Conservation (phyloP, 2,329 filamentous ascomycete species). For the Monosporascus sp. region DNA sequence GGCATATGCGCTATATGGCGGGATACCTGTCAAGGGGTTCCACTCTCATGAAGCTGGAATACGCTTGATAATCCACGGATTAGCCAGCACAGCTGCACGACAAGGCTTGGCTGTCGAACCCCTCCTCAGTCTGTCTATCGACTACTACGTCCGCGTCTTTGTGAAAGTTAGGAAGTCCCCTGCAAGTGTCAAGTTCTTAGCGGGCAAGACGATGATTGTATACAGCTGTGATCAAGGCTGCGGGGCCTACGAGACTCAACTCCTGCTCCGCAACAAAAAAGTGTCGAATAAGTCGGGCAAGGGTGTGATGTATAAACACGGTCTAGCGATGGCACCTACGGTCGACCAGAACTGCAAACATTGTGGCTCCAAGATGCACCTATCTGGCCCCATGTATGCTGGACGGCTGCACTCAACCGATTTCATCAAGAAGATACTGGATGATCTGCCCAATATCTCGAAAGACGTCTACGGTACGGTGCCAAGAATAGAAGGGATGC, state of each 20-base stretch:
- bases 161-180: slow-evolving; percentile 76
- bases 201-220: slow-evolving; percentile 86
- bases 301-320: slow-evolving; percentile 71
- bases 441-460: slow-evolving; percentile 62
- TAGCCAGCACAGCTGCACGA: slow-evolving; percentile 73
- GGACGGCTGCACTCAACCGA: slow-evolving; percentile 79
- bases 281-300: slow-evolving; percentile 65
- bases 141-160: slow-evolving; percentile 91
- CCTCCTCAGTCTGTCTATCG: slow-evolving; percentile 85
- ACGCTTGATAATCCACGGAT: slow-evolving; percentile 75
- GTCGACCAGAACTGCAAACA: slow-evolving; percentile 67
- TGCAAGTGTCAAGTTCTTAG: slow-evolving; percentile 81
- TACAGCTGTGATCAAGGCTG: slow-evolving; percentile 90
- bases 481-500: slow-evolving; percentile 82
- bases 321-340: slow-evolving; percentile 65
- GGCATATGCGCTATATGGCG: slow-evolving; percentile 88
- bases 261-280: slow-evolving; percentile 64
- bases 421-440: slow-evolving; percentile 76
- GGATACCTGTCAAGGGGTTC: slow-evolving; percentile 75
- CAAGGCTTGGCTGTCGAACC: slow-evolving; percentile 90
- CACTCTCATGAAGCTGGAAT: slow-evolving; percentile 87
- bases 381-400: slow-evolving; percentile 92
- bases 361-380: slow-evolving; percentile 79
- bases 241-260: slow-evolving; percentile 84
- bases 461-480: slow-evolving; percentile 72